These are phyloP conservation scores for Porphyridium purpureum DNA, from an alignment of 23 red algal genomes.

Conservation along the genomic window DNA sequence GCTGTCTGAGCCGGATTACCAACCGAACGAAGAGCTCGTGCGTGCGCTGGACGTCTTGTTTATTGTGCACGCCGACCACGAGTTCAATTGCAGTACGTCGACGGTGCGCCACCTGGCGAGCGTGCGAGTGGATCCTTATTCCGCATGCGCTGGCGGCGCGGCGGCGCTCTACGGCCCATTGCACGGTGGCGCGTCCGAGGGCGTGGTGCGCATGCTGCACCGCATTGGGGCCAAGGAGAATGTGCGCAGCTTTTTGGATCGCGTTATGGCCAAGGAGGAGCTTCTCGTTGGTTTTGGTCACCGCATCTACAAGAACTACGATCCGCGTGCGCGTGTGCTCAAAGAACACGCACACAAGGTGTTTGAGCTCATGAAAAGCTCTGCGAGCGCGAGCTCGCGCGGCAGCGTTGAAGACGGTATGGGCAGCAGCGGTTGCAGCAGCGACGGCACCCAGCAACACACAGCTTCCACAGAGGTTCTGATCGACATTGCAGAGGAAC, in stretches of 20 bases:
- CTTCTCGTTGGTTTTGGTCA: slow-evolving; percentile 85
- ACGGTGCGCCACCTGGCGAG: slow-evolving; percentile 53
- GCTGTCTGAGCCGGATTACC: slow-evolving; percentile 10
- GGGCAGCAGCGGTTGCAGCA: not conserved
- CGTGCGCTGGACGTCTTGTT: slow-evolving; percentile 50
- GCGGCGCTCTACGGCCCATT: slow-evolving; percentile 77
- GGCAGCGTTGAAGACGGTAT: not conserved
- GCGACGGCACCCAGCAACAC: too few relatives aligned
- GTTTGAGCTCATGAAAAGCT: too few relatives aligned
- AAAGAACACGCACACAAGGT: slow-evolving; percentile 34
- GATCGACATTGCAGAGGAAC: slow-evolving; percentile 39
- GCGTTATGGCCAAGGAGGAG: slow-evolving; percentile 54
- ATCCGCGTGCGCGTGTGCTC: slow-evolving; percentile 64
- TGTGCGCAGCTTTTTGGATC: slow-evolving; percentile 33
- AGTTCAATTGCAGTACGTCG: slow-evolving; percentile 85
- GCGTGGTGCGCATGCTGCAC: slow-evolving; percentile 58
- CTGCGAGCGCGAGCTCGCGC: too few relatives aligned
- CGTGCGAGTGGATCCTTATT: slow-evolving; percentile 56
- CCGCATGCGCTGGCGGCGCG: slow-evolving; percentile 36
- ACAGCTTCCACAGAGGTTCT: too few relatives aligned
- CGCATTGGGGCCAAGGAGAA: slow-evolving; percentile 15
- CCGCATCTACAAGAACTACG: slow-evolving; percentile 80
- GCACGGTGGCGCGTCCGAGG: slow-evolving; percentile 84
- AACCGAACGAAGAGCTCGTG: slow-evolving; percentile 3
- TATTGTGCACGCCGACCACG: slow-evolving; percentile 86